Evolutionary conservation across 2,329 filamentous ascomycete genomes (phyloP), one percentile per base, ranked within the genome.

Genomic region (Fusarium incarnatum): DNA sequence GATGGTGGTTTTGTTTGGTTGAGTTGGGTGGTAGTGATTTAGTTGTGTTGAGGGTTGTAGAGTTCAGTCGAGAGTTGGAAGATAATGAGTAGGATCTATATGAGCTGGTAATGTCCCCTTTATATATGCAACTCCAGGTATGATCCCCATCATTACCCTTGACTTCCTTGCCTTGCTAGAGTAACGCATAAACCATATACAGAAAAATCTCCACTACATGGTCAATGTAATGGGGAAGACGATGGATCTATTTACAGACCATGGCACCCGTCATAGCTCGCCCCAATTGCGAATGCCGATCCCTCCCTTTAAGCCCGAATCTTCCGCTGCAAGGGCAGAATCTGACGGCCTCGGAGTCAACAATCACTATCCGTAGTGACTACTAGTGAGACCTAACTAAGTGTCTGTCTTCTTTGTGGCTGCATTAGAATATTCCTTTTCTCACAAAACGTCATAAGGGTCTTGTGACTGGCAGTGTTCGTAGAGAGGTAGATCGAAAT

Each of bases 161-260:
- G 47, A 27, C 30, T 52, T 25, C 16, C 25, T 27, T 15, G 12
- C 32, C 34, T 40, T 22, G 49, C 13, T 23, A 20, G 13, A 15
- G 23, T 9, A 65, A 59, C 15, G 53, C 42, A 52, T 40, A 15
- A 59, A 12, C 40, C 42, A 52, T 40, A 59, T 20, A 46, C 40
- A 28, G 28, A 20, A 5, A 23, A 32, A 16, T 18, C 44, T 25
- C 50, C 45, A 34, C 32, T 18, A 45, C 18, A 23, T 22, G 32
- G 37, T 40, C 34, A 41, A 55, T 48, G 25, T 32, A 56, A 65
- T 25, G 34, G 22, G 16, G 32, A 42, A 40, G 30, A 37, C 34
- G 9, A 37, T 37, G 34, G 34, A 49, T 67, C 63, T 66, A 67
- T 66, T 66, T 66, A 61, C 63, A 60, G 62, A 45, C 22, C 48